These are phyloP conservation scores for Beauveria varroae DNA, from an alignment of 2,329 filamentous ascomycete species.

Conservation along the genomic window DNA sequence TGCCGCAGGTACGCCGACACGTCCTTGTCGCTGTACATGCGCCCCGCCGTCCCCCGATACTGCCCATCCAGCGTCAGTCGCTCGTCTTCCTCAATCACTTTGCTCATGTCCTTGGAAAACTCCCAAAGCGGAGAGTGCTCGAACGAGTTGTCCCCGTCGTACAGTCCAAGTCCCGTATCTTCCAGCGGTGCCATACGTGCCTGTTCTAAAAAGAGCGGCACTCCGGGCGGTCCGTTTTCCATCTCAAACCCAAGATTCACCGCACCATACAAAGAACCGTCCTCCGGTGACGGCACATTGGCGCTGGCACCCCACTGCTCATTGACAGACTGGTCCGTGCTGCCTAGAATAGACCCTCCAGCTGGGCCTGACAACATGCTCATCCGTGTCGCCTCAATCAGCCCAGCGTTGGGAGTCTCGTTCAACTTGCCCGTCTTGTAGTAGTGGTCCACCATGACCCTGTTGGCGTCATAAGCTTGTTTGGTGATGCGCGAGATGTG, in stretches of 20 bases:
- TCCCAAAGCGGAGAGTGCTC: background rate
- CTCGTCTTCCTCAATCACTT: background rate
- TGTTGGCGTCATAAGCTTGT: constrained; percentile 24
- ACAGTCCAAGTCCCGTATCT: background rate
- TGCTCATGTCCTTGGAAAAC: constrained; percentile 3
- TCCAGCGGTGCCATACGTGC: constrained; percentile 4
- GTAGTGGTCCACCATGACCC: constrained; percentile 23
- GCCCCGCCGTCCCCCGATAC: background rate
- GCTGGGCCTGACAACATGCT: background rate
- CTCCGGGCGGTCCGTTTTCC: constrained; percentile 3
- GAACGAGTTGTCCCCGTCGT: constrained; percentile 9
- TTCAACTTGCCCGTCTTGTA: constrained; percentile 22
- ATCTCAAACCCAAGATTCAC: constrained; percentile 7
- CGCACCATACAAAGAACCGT: background rate
- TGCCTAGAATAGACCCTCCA: background rate
- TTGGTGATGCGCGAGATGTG: constrained; percentile 21
- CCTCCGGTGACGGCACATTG: background rate
- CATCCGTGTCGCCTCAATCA: background rate
- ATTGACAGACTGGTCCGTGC: background rate
- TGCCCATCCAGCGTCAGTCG: background rate
- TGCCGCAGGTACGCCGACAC: constrained; percentile 3
- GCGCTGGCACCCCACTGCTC: constrained; percentile 4
- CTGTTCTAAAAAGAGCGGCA: constrained; percentile 8
- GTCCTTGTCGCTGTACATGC: constrained; percentile 3
- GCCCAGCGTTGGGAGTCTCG: background rate